Conservation (phyloP, 495 filamentous ascomycete genomes). For the Bombardia bombarda region DNA sequence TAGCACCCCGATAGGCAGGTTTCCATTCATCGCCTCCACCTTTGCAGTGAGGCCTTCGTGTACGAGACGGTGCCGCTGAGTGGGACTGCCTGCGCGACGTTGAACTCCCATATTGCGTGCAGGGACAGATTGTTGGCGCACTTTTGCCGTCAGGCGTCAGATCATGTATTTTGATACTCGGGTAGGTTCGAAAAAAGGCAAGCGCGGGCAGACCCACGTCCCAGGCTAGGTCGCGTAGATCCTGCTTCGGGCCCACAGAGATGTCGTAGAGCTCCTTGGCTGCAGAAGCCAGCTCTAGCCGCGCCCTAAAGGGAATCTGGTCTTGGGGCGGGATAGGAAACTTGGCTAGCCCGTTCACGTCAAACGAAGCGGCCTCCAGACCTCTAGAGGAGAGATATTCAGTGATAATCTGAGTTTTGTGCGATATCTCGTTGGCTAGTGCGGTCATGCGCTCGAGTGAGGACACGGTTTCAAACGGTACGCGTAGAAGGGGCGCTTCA, state of each 20-base stretch:
- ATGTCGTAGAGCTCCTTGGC: slow-evolving; percentile 20
- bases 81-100: slow-evolving; percentile 26
- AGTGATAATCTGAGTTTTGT: slow-evolving; percentile 15
- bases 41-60: slow-evolving; percentile 24
- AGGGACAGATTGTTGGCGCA: slow-evolving; percentile 16
- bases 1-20: slow-evolving; percentile 15
- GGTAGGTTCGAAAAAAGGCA: background rate
- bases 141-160: slow-evolving; percentile 2
- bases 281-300: slow-evolving; percentile 11
- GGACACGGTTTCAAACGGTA: slow-evolving; percentile 1
- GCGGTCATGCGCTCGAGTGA: slow-evolving; percentile 10
- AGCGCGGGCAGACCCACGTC: slow-evolving; percentile 6
- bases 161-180: background rate
- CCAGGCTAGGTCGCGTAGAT: slow-evolving; percentile 16
- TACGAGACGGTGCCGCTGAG: slow-evolving; percentile 27
- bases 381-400: slow-evolving; percentile 17
- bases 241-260: slow-evolving; percentile 15
- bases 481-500: background rate
- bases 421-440: slow-evolving; percentile 10
- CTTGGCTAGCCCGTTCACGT: slow-evolving; percentile 15
- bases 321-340: slow-evolving; percentile 16
- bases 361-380: slow-evolving; percentile 17
- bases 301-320: slow-evolving; percentile 9
- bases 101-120: slow-evolving; percentile 19
- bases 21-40: slow-evolving; percentile 11